phyloP scores from a whole-genome alignment of 2,329 filamentous ascomycete species.

The Cytospora piceae region DNA sequence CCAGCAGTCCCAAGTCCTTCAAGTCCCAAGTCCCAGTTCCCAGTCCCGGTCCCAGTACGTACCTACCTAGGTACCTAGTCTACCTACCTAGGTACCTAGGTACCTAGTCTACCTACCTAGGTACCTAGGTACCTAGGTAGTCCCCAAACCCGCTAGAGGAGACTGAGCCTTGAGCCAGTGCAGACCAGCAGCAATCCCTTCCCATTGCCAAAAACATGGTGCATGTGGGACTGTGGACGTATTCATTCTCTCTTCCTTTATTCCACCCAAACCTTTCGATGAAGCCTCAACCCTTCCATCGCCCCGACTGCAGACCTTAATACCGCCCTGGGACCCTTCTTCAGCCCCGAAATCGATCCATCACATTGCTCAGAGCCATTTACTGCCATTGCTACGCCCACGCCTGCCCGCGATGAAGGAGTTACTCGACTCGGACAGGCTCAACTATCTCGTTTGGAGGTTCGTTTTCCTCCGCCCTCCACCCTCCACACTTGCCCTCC shows the following conservation, averaged over 20 bases:
- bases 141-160: background rate
- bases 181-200: slow-evolving; percentile 5
- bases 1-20: too few relatives aligned
- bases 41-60: background rate
- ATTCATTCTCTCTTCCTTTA: slow-evolving; percentile 6
- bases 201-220: slow-evolving; percentile 1
- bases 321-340: slow-evolving; percentile 3
- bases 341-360: background rate
- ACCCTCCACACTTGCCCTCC: slow-evolving; percentile 29
- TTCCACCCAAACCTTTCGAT: slow-evolving; percentile 16
- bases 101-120: too few relatives aligned
- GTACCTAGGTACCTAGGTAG: too few relatives aligned
- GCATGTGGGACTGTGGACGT: slow-evolving; percentile 5
- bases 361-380: slow-evolving; percentile 19
- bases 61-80: too few relatives aligned
- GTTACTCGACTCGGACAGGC: slow-evolving; percentile 66
- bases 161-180: background rate
- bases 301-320: slow-evolving; percentile 22
- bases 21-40: background rate
- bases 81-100: too few relatives aligned
- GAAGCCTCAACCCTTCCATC: slow-evolving; percentile 20
- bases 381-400: slow-evolving; percentile 29
- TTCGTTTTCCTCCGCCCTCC: slow-evolving; percentile 48
- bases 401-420: slow-evolving; percentile 57
- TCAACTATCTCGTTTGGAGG: slow-evolving; percentile 75